These are phyloP conservation scores for Rhodotorula mucilaginosa DNA, from an alignment of 1,284 basidiomycete genomes.

Conservation along the genomic window DNA sequence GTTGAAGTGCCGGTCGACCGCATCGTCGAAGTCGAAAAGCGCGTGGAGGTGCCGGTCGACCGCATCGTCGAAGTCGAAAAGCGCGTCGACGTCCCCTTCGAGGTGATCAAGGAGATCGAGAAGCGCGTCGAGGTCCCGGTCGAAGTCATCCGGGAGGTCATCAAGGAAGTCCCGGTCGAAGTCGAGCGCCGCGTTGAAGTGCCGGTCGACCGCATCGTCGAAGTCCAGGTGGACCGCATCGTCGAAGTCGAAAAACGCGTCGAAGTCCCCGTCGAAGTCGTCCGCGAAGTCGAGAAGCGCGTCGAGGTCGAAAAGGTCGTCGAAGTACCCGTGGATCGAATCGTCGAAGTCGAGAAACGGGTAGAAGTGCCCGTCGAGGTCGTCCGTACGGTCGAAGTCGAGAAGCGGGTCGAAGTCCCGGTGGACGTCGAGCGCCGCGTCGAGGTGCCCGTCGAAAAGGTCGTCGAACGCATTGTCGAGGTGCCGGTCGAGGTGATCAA, in stretches of 20 bases:
- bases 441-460: slow-evolving; percentile 26
- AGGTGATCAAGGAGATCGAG: slow-evolving; percentile 8
- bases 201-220: background rate
- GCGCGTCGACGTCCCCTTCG: slow-evolving; percentile 11
- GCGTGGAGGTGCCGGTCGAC: slow-evolving; percentile 8
- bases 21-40: background rate
- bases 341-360: slow-evolving; percentile 1
- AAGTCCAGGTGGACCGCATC: background rate
- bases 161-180: slow-evolving; percentile 9
- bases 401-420: slow-evolving; percentile 5
- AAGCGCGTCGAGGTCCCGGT: slow-evolving; percentile 10
- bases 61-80: slow-evolving; percentile 32
- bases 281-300: slow-evolving; percentile 9
- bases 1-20: slow-evolving; percentile 41
- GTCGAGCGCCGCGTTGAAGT: slow-evolving; percentile 19
- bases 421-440: background rate
- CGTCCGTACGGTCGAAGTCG: background rate
- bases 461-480: slow-evolving; percentile 9
- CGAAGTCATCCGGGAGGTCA: slow-evolving; percentile 14
- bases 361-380: slow-evolving; percentile 17
- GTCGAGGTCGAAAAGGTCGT: slow-evolving; percentile 36
- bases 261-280: slow-evolving; percentile 17
- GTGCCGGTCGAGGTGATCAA: slow-evolving; percentile 10
- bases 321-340: slow-evolving; percentile 38
- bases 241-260: background rate